These are phyloP conservation scores for Silybum marianum DNA, from an alignment of 129 eudicot genomes.

Conservation along the genomic window DNA sequence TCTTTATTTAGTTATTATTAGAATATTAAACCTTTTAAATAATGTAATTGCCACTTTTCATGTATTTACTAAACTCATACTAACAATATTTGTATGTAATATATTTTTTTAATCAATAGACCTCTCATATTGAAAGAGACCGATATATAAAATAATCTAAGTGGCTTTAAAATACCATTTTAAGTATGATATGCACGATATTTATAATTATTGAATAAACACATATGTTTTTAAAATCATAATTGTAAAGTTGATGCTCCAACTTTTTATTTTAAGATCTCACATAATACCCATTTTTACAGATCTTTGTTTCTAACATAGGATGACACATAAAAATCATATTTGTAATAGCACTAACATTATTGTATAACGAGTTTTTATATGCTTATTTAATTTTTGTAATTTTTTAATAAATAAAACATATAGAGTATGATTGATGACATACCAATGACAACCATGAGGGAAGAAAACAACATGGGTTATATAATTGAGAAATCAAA, in stretches of 20 bases:
- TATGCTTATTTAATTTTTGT: background rate
- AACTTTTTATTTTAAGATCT: background rate
- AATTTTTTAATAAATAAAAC: background rate
- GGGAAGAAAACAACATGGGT: background rate
- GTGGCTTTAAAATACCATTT: background rate
- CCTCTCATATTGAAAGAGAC: background rate
- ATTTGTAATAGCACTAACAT: background rate
- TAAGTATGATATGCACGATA: background rate
- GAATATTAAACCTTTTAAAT: constrained; percentile 20
- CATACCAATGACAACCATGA: background rate
- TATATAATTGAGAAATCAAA: constrained; percentile 3
- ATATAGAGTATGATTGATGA: background rate
- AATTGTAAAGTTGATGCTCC: background rate
- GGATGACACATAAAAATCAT: background rate
- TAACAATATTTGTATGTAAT: background rate
- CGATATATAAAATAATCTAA: background rate
- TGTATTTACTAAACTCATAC: background rate
- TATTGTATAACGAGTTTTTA: background rate
- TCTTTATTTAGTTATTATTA: background rate
- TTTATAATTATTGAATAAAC: background rate
- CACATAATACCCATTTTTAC: background rate
- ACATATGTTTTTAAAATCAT: background rate
- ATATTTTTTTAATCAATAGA: background rate
- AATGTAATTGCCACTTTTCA: constrained; percentile 24
- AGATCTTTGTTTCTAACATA: background rate